Conservation (phyloP, 2,329 filamentous ascomycete species). For the Cytospora paraplurivora region DNA sequence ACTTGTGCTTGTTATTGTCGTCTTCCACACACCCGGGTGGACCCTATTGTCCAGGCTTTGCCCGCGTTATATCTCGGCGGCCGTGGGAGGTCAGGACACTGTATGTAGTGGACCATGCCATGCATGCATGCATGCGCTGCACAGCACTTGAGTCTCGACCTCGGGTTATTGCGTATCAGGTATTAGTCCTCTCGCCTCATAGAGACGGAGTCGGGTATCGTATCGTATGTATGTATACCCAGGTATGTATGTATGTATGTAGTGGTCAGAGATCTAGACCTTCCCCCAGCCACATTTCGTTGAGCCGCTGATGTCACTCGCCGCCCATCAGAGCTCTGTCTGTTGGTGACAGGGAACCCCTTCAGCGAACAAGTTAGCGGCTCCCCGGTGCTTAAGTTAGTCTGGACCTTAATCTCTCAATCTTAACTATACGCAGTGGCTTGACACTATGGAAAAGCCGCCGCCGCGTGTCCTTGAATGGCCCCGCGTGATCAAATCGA, state of each 20-base stretch:
- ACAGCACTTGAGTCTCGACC: too few species aligned
- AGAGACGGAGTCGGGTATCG: background rate
- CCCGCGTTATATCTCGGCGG: too few species aligned
- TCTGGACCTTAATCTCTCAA: background rate
- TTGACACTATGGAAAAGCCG: background rate
- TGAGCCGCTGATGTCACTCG: conserved; percentile 1
- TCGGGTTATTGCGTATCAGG: too few species aligned
- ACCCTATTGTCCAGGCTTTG: background rate
- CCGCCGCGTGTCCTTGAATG: background rate
- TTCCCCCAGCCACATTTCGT: background rate
- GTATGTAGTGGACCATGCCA: background rate
- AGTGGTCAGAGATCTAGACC: background rate
- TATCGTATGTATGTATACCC: too few species aligned
- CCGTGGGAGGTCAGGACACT: background rate
- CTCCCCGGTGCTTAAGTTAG: too few species aligned
- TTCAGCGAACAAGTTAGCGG: background rate
- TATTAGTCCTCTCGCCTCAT: too few species aligned
- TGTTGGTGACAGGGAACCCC: background rate
- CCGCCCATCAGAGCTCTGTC: background rate
- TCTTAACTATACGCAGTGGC: background rate
- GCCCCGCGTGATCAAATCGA: background rate
- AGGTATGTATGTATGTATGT: too few species aligned
- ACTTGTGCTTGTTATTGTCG: background rate
- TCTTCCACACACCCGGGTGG: too few species aligned
- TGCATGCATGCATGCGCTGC: background rate